Evolutionary conservation across 2,329 filamentous ascomycete genomes (phyloP).

Genomic region (Clarireedia homoeocarpa): DNA sequence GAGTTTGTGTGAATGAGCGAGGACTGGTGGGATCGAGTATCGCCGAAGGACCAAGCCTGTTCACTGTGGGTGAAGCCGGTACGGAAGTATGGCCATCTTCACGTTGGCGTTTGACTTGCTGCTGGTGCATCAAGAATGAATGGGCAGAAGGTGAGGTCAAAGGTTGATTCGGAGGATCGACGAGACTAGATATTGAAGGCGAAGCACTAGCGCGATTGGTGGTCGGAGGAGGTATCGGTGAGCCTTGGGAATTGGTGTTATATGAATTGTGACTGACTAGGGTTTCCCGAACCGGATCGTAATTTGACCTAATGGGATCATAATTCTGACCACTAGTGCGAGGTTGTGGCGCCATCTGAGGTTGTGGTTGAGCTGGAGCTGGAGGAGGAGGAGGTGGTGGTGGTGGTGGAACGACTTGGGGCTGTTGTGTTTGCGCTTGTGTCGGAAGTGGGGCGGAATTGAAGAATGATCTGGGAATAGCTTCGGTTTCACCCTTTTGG

Average conservation of each 20-base stretch:
- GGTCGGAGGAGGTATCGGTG: constrained; percentile 35
- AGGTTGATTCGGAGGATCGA: constrained; percentile 54
- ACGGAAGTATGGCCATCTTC: constrained; percentile 20
- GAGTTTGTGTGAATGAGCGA: background rate
- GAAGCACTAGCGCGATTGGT: constrained; percentile 75
- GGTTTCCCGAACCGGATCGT: constrained; percentile 56
- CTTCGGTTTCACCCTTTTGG: constrained; percentile 33
- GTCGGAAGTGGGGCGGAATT: constrained; percentile 15
- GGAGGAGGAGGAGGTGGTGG: background rate
- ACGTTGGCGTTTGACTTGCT: constrained; percentile 19
- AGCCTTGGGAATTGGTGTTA: constrained; percentile 37
- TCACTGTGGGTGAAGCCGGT: constrained; percentile 26
- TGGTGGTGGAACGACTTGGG: constrained; percentile 2
- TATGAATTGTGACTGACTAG: constrained; percentile 38
- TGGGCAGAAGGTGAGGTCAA: constrained; percentile 26
- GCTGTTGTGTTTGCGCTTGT: background rate
- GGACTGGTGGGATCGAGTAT: constrained; percentile 3
- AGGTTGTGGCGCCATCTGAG: constrained; percentile 19
- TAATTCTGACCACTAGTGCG: constrained; percentile 75
- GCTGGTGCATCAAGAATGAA: constrained; percentile 30
- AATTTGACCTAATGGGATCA: constrained; percentile 77
- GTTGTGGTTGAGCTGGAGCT: constrained; percentile 6
- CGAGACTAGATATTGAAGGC: constrained; percentile 83
- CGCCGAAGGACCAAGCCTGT: constrained; percentile 20
- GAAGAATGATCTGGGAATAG: constrained; percentile 30